Base-by-base conservation (phyloP, 2,329 filamentous ascomycete species). In the Coleophoma cylindrospora region DNA sequence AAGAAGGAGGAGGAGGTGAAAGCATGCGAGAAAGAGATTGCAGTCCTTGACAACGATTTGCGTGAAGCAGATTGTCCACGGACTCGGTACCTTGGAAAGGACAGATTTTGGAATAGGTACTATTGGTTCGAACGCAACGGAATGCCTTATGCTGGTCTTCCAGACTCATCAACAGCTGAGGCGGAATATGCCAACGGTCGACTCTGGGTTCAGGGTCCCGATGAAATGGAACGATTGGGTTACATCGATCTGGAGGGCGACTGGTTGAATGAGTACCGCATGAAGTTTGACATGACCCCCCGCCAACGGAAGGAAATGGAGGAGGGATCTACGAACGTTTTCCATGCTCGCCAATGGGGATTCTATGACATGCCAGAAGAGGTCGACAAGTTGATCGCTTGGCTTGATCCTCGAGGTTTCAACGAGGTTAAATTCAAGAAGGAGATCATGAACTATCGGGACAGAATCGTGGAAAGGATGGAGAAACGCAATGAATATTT, bases 51-150 rank as follows among this genome's bases (percentile, higher is more conserved):
- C 61, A 91, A 95, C 61, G 91, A 97, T 65, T 76, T 99, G 43
- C 87, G 94, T 47, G 92, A 97, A 69, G 91, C 91, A 38, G 89
- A 96, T 68, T 96, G 92, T 61, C 89, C 91, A 34, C 86, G 94
- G 54, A 96, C 91, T 15, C 85, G 89, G 55, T 84, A 92, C 15
- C 76, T 99, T 22, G 94, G 94, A 53, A 92, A 94, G 66, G 94
- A 99, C 69, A 84, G 94, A 41, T 99, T 96, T 75, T 96, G 92
- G 84, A 97, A 99, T 69, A 83, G 92, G 48, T 99, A 97, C 70
- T 97, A 95, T 75, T 99, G 94, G 92, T 96, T 97, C 67, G 94
- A 99, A 70, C 86, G 92, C 55, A 99, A 97, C 63, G 94, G 91
- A 21, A 97, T 97, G 91, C 94, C 94, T 0, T 96, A 92, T 62